Base-by-base conservation (phyloP, 176 grass and related monocot species). In the Poa annua region DNA sequence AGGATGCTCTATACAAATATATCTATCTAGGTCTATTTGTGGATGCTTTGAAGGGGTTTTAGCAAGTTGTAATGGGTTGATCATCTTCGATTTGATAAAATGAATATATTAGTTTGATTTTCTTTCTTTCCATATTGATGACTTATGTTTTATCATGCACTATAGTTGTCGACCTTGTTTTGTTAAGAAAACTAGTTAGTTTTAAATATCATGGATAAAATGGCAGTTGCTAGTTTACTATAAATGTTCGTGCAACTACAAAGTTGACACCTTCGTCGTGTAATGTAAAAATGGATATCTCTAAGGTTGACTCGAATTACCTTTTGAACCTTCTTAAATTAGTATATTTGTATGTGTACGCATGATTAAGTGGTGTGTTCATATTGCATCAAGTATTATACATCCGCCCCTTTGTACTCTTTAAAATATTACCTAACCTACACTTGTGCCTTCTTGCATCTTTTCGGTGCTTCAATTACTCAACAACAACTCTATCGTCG, bases 21-120 rank as follows among this genome's bases (percentile, higher is more conserved):
- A 52, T 83, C 1, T 63, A 42, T 33, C 62, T 33, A 71, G 77
- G 8, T 42, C 25, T 88, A 29, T 74, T 35, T 9, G 71, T 36
- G 50, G 34, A 20, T 71, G 77, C 8, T 32, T 54, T 75, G 32
- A 75, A 1, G 33, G 16, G 29, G 42, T 8, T 54, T 24, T 57
- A 70, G 41, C 63, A 50, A 65, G 42, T 59, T 66, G 29, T 49
- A 34, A 2, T 29, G 33, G 62, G 47, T 33, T 48, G 57, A 32
- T 79, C 3, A 5, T 64, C 11, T 16, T 11, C 0, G 0, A 65
- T 10, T 65, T 48, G 42, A 47, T 45, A 4, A 12, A 4, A 79
- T 47, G 44, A 78, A 44, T 32, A 63, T 38, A 20, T 62, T 78
- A 22, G 25, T 61, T 78, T 61, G n/a, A 38, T 61, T 17, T 17